Evolutionary conservation across 257 asterid species (phyloP), one percentile per base, ranked within the genome.

Genomic region (Echium plantagineum): DNA sequence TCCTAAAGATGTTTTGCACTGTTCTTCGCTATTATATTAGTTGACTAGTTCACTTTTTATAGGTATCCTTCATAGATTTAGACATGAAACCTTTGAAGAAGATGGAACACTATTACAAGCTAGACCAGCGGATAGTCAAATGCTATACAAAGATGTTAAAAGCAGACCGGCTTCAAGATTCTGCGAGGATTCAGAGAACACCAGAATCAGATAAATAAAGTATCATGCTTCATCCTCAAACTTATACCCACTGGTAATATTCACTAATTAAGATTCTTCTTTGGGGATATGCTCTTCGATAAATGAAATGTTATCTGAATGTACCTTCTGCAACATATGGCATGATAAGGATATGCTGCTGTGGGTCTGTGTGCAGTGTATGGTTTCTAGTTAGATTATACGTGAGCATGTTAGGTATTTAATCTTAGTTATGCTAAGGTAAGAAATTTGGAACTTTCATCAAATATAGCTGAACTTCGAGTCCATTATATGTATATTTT

Each of bases 51-150:
- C 59, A 21, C 66, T 59, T 67, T 63, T 55, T 61, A 35, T 65
- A 90, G 96, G 95, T 76, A 63, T 84, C 86, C 68, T 88, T 91
- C 75, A 83, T 91, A 47, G 98, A 88, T 77, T 76, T 91, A 78
- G 98, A 91, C 74, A 83, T 85, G 96, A 88, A 85, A 70, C 90
- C 90, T n/a, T 78, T 88, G 80, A 77, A 74, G 61, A 88, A 83
- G 78, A 81, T 88, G 94, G 85, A 85, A 70, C 77, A 83, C 68
- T 91, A 91, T 77, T 85, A 91, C 51, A 66, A 84, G 68, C 72
- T 91, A 60, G 98, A 91, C 73, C 95, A 85, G 76, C 76, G 75
- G 74, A 88, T 88, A 64, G 94, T 81, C 63, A 70, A 75, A 66
- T 69, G 68, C 74, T 85, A 85, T 71, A 38, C 57, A 67, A 72